Conservation (phyloP, 75 land plant genomes). For the Selaginella moellendorffii region DNA sequence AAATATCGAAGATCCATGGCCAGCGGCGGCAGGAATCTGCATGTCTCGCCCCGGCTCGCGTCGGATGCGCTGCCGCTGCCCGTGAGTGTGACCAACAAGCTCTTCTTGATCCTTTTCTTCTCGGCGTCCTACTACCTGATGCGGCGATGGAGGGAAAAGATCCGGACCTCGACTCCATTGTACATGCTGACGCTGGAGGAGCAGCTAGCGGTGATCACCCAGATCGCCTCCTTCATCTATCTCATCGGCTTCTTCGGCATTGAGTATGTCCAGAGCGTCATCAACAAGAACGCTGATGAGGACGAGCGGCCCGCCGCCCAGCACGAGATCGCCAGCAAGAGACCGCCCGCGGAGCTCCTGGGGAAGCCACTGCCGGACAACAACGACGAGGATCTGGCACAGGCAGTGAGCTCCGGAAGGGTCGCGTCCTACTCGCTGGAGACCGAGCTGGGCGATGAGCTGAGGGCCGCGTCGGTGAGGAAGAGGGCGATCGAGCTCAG, state of each 20-base stretch:
- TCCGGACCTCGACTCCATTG: slow-evolving; percentile 2
- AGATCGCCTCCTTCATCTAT: slow-evolving; percentile 2
- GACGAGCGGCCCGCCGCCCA: background rate
- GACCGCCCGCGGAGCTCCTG: background rate
- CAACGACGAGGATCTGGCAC: slow-evolving; percentile 29
- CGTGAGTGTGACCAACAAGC: slow-evolving; percentile 9
- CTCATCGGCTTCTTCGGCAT: slow-evolving; percentile 5
- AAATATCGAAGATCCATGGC: too few relatives aligned
- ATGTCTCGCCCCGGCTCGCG: background rate
- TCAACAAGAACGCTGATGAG: slow-evolving; percentile 1
- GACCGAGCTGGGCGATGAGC: slow-evolving; percentile 45
- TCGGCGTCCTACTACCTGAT: slow-evolving; percentile 9
- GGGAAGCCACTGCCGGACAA: slow-evolving; percentile 2
- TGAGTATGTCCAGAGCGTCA: slow-evolving; percentile 2
- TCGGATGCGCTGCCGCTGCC: slow-evolving; percentile 14
- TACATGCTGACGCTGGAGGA: background rate
- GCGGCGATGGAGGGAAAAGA: slow-evolving; percentile 7
- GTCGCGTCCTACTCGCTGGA: slow-evolving; percentile 48
- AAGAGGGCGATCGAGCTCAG: slow-evolving; percentile 34
- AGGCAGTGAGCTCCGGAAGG: slow-evolving; percentile 33
- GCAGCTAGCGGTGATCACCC: background rate
- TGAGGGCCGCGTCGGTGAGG: slow-evolving; percentile 41
- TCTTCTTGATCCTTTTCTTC: slow-evolving; percentile 8
- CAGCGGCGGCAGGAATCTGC: background rate
- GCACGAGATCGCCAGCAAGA: slow-evolving; percentile 8